These are phyloP conservation scores for Cynara cardunculus DNA, from an alignment of 129 eudicot genomes.

Conservation along the genomic window DNA sequence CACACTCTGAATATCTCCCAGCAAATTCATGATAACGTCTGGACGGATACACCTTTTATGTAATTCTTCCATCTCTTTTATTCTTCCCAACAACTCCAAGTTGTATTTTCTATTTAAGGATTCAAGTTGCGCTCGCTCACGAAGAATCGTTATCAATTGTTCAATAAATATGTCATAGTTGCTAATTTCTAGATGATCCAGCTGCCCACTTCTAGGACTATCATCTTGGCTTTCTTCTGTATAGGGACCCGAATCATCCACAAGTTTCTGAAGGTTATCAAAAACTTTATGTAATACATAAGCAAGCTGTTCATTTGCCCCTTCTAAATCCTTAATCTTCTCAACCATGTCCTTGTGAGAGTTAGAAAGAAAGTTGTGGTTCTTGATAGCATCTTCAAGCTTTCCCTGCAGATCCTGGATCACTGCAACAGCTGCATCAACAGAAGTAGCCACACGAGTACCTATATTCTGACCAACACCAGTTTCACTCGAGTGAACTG, in stretches of 20 bases:
- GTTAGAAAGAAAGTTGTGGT: slow-evolving; percentile 24
- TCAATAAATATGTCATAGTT: slow-evolving; percentile 41
- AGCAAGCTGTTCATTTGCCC: slow-evolving; percentile 38
- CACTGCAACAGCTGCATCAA: slow-evolving; percentile 51
- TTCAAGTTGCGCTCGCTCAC: slow-evolving; percentile 50
- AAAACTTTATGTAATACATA: slow-evolving; percentile 48
- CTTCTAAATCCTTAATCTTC: slow-evolving; percentile 44
- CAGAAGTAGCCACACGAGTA: slow-evolving; percentile 40
- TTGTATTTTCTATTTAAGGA: slow-evolving; percentile 44
- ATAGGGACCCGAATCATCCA: slow-evolving; percentile 33
- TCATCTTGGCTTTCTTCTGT: slow-evolving; percentile 40
- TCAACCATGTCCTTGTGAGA: slow-evolving; percentile 34
- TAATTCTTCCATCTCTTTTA: slow-evolving; percentile 51
- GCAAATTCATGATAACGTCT: slow-evolving; percentile 42
- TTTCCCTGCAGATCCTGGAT: slow-evolving; percentile 49
- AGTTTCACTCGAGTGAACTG: neutral
- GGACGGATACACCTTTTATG: slow-evolving; percentile 35
- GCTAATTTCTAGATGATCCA: slow-evolving; percentile 49
- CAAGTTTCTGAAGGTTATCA: slow-evolving; percentile 52
- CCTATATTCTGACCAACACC: slow-evolving; percentile 22
- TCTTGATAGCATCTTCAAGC: slow-evolving; percentile 46
- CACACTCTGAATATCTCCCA: slow-evolving; percentile 44
- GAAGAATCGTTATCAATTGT: slow-evolving; percentile 36
- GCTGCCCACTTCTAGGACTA: slow-evolving; percentile 19
- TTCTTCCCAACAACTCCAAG: slow-evolving; percentile 45